These are phyloP conservation scores for Furcasterigmium sp. DNA, from an alignment of 2,329 filamentous ascomycete species.

Conservation along the genomic window DNA sequence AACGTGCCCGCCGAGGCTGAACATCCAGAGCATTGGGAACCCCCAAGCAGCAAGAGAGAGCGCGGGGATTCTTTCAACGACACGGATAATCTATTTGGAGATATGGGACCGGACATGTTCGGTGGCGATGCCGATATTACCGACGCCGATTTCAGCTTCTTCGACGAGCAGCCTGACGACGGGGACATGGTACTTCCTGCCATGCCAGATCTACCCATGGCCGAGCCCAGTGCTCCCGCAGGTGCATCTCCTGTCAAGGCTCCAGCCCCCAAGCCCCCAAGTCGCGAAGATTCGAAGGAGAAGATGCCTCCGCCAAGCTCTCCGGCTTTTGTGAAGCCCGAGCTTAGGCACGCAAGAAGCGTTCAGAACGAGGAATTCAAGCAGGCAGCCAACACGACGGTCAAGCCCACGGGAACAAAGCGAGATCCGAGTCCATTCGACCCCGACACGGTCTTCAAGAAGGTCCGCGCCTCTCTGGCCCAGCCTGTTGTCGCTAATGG, in stretches of 20 bases:
- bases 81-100: conserved; percentile 58
- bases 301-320: conserved; percentile 8
- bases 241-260: conserved; percentile 1
- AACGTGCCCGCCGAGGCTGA: conserved; percentile 19
- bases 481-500: conserved; percentile 13
- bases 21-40: conserved; percentile 32
- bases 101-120: conserved; percentile 65
- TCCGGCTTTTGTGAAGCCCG: conserved; percentile 51
- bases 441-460: conserved; percentile 53
- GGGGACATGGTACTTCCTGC: conserved; percentile 30
- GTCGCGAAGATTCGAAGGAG: conserved; percentile 9
- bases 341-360: conserved; percentile 53
- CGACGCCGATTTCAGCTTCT: conserved; percentile 80
- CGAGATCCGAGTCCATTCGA: conserved; percentile 53
- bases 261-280: conserved; percentile 9
- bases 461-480: conserved; percentile 43
- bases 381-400: conserved; percentile 15
- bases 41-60: conserved; percentile 38
- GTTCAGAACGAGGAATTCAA: conserved; percentile 38
- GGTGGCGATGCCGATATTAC: conserved; percentile 65
- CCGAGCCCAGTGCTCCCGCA: conserved; percentile 3
- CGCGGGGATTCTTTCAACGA: conserved; percentile 35
- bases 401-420: conserved; percentile 27
- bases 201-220: conserved; percentile 19
- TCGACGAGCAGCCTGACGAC: conserved; percentile 56